A percentile compares a stretch with the other conserved stretches of the same genome.
Evolutionary conservation across 2,329 filamentous ascomycete species (phyloP).

Genomic region (Cladophialophora carrionii): DNA sequence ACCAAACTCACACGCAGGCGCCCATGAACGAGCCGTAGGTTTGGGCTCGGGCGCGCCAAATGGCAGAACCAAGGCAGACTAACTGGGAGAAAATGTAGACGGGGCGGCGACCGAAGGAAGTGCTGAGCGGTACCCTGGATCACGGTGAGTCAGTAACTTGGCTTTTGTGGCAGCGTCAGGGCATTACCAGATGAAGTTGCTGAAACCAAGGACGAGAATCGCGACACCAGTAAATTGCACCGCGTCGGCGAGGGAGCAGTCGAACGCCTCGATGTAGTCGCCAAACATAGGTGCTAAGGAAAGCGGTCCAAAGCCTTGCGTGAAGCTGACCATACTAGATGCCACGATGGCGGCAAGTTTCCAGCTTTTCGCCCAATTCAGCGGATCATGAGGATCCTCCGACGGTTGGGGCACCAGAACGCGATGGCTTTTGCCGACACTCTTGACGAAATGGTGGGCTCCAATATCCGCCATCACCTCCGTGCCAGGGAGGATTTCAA

Average conservation of each 20-base stretch:
- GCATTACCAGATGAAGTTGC: conserved; percentile 61
- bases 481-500: conserved; percentile 60
- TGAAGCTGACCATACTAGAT: conserved; percentile 54
- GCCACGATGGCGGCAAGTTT: conserved; percentile 55
- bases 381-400: conserved; percentile 51
- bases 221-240: conserved; percentile 61
- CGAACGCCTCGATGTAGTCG: conserved; percentile 59
- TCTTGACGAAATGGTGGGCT: conserved; percentile 66
- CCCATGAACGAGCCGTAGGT: conserved; percentile 67
- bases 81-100: conserved; percentile 58
- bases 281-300: conserved; percentile 64
- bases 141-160: conserved; percentile 4
- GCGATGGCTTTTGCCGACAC: conserved; percentile 40
- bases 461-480: conserved; percentile 66
- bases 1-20: conserved; percentile 50
- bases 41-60: conserved; percentile 62
- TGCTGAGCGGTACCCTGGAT: conserved; percentile 58
- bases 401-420: conserved; percentile 59
- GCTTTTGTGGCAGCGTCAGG: conserved; percentile 14
- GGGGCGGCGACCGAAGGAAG: conserved; percentile 59
- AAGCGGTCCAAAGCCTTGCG: conserved; percentile 59
- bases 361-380: conserved; percentile 56
- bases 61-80: conserved; percentile 57
- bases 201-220: conserved; percentile 62
- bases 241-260: conserved; percentile 57